Evolutionary conservation across 1,284 basidiomycete species (phyloP), one percentile per base, ranked within the genome.

Genomic region (Coniferiporia sulphurascens): DNA sequence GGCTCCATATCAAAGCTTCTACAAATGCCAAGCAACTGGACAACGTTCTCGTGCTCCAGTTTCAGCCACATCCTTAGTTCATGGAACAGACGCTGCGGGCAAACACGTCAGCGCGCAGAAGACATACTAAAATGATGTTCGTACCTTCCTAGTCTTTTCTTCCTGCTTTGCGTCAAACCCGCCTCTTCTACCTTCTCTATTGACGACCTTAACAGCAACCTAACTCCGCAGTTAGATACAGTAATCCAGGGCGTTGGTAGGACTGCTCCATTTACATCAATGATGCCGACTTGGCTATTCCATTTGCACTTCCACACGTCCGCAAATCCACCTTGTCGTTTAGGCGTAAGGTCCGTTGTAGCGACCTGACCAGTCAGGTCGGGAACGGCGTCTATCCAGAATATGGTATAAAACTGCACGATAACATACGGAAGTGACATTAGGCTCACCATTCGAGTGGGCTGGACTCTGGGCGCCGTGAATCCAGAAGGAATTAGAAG

Each of bases 241-340:
- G 1, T 19, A 22, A 21, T 41, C 38, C 12, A 41, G 15, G 15
- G 7, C 7, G 9, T 41, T 41, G 12, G 38, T 8, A 15, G 3
- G 22, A 22, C 32, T 19, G 21, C 1, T 19, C 1, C 6, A 7
- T 22, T 49, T 21, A 49, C 48, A 6, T 48, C 19, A 48, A 21
- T 32, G 17, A 17, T 19, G 2, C 46, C 27, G 9, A 48, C 19
- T 21, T 12, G 46, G 9, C 17, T 19, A 9, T 50, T 35, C 49
- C 49, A 51, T 8, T 17, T 27, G 13, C 49, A 51, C 19, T 51
- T 72, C 75, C 75, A 79, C 15, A 78, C 72, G 64, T 79, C 77
- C 6, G 75, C 73, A 65, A 76, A 78, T 8, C 76, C 77, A 13
- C 77, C 76, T 63, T 75, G 71, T 0, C 73, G 74, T 44, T 70